Evolutionary conservation across 169 alveolate genomes (phyloP), one percentile per base, ranked within the genome.

Genomic region (Theileria parva): DNA sequence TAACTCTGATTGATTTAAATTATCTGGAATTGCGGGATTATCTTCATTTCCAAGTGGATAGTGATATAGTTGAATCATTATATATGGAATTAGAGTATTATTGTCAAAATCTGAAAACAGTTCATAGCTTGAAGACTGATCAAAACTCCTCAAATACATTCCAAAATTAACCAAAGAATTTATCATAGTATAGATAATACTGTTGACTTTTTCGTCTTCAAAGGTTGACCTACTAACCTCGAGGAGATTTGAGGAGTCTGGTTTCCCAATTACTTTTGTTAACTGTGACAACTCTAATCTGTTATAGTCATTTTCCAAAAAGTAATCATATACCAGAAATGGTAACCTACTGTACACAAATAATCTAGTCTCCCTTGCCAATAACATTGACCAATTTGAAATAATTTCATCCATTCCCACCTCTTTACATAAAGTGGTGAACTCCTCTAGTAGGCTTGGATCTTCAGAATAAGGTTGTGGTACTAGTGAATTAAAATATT

Each of bases 261-360:
- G 66, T 3, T n/a, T 27, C 21, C 53, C 48, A n/a, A 79, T 68
- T 15, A 83, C 37, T 51, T 51, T 72, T 13, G 75, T 69, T 23
- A 83, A 51, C 27, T 83, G 66, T 27, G 28, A 7, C 60, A 83
- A 25, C 25, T 27, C 63, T 37, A 83, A 53, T 39, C 34, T 9
- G 0, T 19, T 34, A 25, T 83, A 72, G 11, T 60, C 61, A 17
- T 48, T 51, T 6, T 55, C 53, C 13, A 27, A 53, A 28, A 65
- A 53, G 77, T 83, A 83, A 6, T 83, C 89, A 61, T 83, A 83
- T 28, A 83, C 74, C 72, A 83, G 48, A 60, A 83, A 53, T 21
- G 89, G 89, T 30, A 83, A 60, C 30, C 89, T 57, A 57, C 83
- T 83, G 81, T 61, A 83, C 12, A 68, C 81, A 37, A 83, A 83